Evolutionary conservation across 148 eudicot species (phyloP).

Genomic region (Diospyros lotus): DNA sequence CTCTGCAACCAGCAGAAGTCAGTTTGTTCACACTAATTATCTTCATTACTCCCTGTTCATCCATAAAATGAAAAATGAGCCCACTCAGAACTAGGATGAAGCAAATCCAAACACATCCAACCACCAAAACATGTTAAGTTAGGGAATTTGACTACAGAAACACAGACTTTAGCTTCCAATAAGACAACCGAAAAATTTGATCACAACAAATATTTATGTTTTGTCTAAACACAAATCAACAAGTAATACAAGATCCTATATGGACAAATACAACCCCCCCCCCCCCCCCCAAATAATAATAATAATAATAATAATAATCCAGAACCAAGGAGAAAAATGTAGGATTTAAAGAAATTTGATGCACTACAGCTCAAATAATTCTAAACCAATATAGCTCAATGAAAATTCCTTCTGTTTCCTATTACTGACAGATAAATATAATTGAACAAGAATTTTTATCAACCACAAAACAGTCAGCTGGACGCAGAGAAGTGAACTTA

Average conservation of each 20-base stretch:
- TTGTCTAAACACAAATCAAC: not conserved
- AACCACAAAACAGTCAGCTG: no score
- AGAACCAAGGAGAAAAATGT: not conserved
- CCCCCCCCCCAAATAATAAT: no score
- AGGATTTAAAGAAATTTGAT: not conserved
- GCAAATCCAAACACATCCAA: not conserved
- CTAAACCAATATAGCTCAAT: not conserved
- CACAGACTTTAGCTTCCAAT: not conserved
- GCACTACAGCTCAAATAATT: not conserved
- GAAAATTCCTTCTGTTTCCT: no score
- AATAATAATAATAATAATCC: no score
- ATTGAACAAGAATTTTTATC: no score
- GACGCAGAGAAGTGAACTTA: not conserved
- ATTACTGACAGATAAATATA: no score
- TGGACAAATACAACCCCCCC: no score
- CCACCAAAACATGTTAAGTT: not conserved
- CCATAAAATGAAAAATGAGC: constrained; percentile 7
- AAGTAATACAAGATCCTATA: not conserved
- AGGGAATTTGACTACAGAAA: not conserved
- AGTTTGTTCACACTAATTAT: constrained; percentile 83
- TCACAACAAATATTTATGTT: no score
- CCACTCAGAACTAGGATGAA: not conserved
- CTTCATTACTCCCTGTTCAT: constrained; percentile 83
- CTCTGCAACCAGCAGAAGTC: constrained; percentile 83
- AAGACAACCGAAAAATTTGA: not conserved